A percentile compares a stretch with the other conserved stretches of the same genome.
These are phyloP conservation scores for Creolimax fragrantissima DNA, from an alignment of 78 protist genomes.

Conservation along the genomic window DNA sequence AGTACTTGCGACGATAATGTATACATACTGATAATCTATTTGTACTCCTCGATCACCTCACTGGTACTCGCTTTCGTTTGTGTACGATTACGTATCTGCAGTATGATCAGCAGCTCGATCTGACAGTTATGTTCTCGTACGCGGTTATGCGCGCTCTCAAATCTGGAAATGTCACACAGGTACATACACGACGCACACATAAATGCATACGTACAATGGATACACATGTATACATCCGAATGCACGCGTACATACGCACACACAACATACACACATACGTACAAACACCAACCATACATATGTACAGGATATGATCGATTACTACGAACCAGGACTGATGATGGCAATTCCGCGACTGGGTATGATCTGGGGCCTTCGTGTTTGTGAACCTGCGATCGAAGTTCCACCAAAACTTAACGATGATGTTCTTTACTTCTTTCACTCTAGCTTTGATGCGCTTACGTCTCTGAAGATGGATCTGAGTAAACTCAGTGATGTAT, in stretches of 20 bases:
- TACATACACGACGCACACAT: background rate
- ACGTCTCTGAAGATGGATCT: background rate
- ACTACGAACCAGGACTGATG: background rate
- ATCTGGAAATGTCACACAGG: background rate
- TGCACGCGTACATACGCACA: background rate
- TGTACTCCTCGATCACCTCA: no score
- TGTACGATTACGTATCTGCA: no score
- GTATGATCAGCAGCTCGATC: background rate
- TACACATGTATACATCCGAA: background rate
- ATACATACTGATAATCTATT: no score
- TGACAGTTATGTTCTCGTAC: background rate
- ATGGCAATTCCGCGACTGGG: background rate
- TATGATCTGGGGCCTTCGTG: background rate
- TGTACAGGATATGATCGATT: background rate
- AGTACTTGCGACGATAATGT: no score
- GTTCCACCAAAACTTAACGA: background rate
- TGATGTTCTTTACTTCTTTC: background rate
- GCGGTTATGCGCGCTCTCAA: background rate
- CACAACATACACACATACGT: background rate
- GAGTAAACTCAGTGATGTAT: background rate
- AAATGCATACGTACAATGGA: background rate
- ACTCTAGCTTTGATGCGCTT: background rate
- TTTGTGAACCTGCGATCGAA: background rate
- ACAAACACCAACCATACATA: background rate
- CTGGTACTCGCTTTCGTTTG: no score